Base-by-base conservation (phyloP, 352 stramenopile genomes). In the Stramenopiles sp. region DNA sequence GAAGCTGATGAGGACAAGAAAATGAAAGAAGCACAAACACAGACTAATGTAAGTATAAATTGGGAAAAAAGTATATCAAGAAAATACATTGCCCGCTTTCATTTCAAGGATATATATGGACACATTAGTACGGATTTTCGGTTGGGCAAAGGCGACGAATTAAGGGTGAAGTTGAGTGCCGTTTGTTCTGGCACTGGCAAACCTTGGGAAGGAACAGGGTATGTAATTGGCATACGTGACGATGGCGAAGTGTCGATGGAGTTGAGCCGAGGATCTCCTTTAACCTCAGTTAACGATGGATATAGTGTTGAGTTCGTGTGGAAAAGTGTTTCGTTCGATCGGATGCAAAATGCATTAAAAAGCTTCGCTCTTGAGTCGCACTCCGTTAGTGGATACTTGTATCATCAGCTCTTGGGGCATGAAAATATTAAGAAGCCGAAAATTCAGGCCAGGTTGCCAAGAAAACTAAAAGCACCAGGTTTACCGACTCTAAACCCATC, bases 1-100 rank as follows among this genome's bases (percentile, higher is more conserved):
- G 97, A 99, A 88, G 97, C 96, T 0, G 96, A 99, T 87, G 98
- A 99, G 82, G 97, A 99, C 88, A 97, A 97, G 85, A 95, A 97
- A 85, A 98, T 98, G 88, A 99, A 98, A 86, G 95, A 98, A 83
- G 89, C 90, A 82, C 89, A 98, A 86, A 97, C 91, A 0, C 93
- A 98, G 84, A 31, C n/a, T n/a, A 81, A 33, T 30, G 88, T 97
- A 14, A 88, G 88, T 81, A 88, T 98, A 44, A 87, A 91, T 7
- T 98, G 95, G 95, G 94, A 98, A 82, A 95, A 95, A 31, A 95
- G 93, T 67, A 88, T 99, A 25, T 96, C 95, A 83, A 97, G 97
- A 83, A 98, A 97, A 83, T 92, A 93, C 85, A 96, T 98, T 82
- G 95, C 92, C 0, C 95, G 95, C 44, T 99, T 99, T 86, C 92